phyloP scores from a whole-genome alignment of 108 stramenopile genomes.

The Nitzschia inconspicua region DNA sequence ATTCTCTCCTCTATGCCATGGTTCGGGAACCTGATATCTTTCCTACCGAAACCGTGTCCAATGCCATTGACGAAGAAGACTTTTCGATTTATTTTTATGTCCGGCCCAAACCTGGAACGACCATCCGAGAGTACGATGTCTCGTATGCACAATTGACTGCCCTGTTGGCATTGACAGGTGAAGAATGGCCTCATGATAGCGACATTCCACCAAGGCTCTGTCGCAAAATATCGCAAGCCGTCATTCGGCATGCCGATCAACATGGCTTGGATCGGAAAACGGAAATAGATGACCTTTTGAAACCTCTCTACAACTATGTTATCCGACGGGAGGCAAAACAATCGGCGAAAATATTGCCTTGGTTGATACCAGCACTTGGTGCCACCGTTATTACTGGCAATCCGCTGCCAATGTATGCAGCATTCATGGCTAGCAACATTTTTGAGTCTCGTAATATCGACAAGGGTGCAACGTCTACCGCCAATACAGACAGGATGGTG shows the following conservation, averaged over 20 bases:
- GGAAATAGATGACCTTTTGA: constrained; percentile 43
- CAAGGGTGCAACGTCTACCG: neutral
- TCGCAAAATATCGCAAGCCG: constrained; percentile 34
- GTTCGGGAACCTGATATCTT: constrained; percentile 43
- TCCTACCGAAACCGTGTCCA: constrained; percentile 40
- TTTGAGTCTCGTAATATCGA: neutral
- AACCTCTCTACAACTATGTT: constrained; percentile 8
- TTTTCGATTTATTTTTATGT: constrained; percentile 37
- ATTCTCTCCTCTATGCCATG: constrained; percentile 41
- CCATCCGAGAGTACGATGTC: constrained; percentile 24
- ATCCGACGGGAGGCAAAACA: constrained; percentile 7
- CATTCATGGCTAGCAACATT: neutral
- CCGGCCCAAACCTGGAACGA: constrained; percentile 3
- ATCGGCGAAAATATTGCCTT: neutral
- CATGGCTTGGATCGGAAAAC: constrained; percentile 41
- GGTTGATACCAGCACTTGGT: neutral
- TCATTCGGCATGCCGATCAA: constrained; percentile 37
- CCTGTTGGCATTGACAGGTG: constrained; percentile 47
- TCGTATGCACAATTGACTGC: constrained; percentile 62
- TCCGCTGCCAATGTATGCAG: constrained; percentile 3
- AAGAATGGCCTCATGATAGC: constrained; percentile 37
- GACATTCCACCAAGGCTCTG: constrained; percentile 31
- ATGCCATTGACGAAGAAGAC: constrained; percentile 54
- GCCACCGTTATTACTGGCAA: constrained; percentile 1
- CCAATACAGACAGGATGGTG: constrained; percentile 1